A percentile compares a stretch with the other conserved stretches of the same genome.
Conservation (phyloP, 371 early-diverging fungal species). For the Sporodiniella umbellata region DNA sequence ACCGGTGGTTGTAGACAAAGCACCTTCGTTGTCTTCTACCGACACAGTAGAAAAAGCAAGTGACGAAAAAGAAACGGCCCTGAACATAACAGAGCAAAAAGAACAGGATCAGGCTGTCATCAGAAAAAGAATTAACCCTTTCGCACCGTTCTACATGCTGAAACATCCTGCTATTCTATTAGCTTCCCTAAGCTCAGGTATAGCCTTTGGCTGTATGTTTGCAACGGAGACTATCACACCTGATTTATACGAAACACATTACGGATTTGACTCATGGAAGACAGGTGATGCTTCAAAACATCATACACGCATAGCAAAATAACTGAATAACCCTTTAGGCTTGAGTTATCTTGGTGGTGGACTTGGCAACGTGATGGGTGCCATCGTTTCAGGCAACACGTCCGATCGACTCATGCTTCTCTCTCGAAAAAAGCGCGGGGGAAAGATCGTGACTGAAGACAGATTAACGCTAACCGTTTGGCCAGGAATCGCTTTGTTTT, state of each 20-base stretch:
- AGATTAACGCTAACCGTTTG: conserved; percentile 43
- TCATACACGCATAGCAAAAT: not conserved
- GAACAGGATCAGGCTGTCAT: not conserved
- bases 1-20: conserved; percentile 1
- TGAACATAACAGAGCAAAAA: not conserved
- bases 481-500: conserved; percentile 31
- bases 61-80: not conserved
- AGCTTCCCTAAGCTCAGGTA: conserved; percentile 39
- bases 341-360: conserved; percentile 29
- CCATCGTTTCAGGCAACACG: conserved; percentile 31
- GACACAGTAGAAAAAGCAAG: not conserved
- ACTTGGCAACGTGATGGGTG: conserved; percentile 23
- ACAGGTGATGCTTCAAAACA: conserved; percentile 19
- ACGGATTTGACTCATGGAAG: conserved; percentile 38
- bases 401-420: conserved; percentile 39
- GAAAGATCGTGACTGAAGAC: conserved; percentile 33
- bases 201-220: conserved; percentile 53
- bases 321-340: conserved; percentile 13
- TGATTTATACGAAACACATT: conserved; percentile 22
- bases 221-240: conserved; percentile 44
- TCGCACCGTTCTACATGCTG: conserved; percentile 34
- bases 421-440: conserved; percentile 33
- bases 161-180: conserved; percentile 48
- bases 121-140: conserved; percentile 23
- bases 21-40: not conserved